Percentiles rank a stretch among this genome's conserved stretches.
Evolutionary conservation across 768 basidiomycete species (phyloP).

Genomic region (Boletus edulis): DNA sequence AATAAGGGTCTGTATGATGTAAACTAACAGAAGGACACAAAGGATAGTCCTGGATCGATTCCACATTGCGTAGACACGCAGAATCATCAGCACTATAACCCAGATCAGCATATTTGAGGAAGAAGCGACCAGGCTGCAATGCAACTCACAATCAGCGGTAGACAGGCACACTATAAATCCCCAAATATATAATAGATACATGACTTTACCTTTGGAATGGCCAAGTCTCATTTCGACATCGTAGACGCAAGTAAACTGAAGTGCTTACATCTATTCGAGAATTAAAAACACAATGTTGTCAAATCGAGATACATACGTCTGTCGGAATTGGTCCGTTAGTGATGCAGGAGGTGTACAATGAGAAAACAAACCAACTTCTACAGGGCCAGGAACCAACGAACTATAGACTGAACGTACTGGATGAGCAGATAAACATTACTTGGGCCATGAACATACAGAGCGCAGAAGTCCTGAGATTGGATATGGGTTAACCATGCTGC

Average conservation of each 20-base stretch:
- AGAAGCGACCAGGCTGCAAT: too few relatives aligned
- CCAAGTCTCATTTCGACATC: neutral
- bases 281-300: neutral
- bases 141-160: neutral
- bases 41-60: neutral
- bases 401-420: too few relatives aligned
- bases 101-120: neutral
- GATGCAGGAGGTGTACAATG: too few relatives aligned
- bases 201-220: neutral
- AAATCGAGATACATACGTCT: neutral
- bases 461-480: too few relatives aligned
- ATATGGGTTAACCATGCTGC: too few relatives aligned
- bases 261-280: neutral
- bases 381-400: too few relatives aligned
- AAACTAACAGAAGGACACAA: neutral
- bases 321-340: too few relatives aligned
- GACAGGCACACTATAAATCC: neutral
- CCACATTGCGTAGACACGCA: neutral
- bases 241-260: neutral
- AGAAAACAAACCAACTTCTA: neutral
- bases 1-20: neutral
- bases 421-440: too few relatives aligned
- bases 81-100: conserved; percentile 6
- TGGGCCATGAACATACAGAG: too few relatives aligned
- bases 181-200: neutral